Conservation (phyloP, 2,329 filamentous ascomycete species). For the Karstenula rhodostoma region DNA sequence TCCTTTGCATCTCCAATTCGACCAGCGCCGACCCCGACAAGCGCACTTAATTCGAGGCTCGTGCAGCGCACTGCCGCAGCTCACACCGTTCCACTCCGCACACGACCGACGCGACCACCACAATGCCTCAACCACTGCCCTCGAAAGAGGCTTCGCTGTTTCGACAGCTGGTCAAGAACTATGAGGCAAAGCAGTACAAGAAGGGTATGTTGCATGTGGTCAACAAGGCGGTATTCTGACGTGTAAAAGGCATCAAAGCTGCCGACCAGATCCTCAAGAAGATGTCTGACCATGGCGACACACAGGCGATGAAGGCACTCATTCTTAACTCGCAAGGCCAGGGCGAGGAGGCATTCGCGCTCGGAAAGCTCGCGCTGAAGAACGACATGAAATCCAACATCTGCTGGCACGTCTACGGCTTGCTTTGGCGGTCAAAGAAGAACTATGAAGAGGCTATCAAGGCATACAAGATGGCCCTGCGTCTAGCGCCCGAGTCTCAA, state of each 20-base stretch:
- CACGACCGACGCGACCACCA: slow-evolving; percentile 51
- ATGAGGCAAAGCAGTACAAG: slow-evolving; percentile 99
- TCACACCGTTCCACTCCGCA: slow-evolving; percentile 15
- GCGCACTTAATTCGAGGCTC: not conserved
- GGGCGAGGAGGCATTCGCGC: slow-evolving; percentile 89
- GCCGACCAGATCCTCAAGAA: slow-evolving; percentile 97
- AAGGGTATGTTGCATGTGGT: slow-evolving; percentile 61
- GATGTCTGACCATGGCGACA: slow-evolving; percentile 95
- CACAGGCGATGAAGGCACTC: slow-evolving; percentile 97
- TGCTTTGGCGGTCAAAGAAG: slow-evolving; percentile 91
- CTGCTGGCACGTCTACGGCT: slow-evolving; percentile 98
- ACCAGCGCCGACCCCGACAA: slow-evolving; percentile 11
- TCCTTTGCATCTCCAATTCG: not conserved
- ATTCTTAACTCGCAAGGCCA: slow-evolving; percentile 94
- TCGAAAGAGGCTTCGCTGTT: slow-evolving; percentile 96
- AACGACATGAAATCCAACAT: slow-evolving; percentile 99
- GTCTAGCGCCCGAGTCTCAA: slow-evolving; percentile 89
- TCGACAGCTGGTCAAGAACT: slow-evolving; percentile 91
- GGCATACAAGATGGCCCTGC: slow-evolving; percentile 95
- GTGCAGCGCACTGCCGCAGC: slow-evolving; percentile 7
- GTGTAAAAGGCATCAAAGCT: slow-evolving; percentile 77
- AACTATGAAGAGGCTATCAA: slow-evolving; percentile 99
- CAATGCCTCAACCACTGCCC: slow-evolving; percentile 76
- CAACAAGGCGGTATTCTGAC: slow-evolving; percentile 32
- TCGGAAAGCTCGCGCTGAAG: slow-evolving; percentile 90